These are phyloP conservation scores for Bodo saltans DNA, from an alignment of 78 protist genomes.

Conservation along the genomic window DNA sequence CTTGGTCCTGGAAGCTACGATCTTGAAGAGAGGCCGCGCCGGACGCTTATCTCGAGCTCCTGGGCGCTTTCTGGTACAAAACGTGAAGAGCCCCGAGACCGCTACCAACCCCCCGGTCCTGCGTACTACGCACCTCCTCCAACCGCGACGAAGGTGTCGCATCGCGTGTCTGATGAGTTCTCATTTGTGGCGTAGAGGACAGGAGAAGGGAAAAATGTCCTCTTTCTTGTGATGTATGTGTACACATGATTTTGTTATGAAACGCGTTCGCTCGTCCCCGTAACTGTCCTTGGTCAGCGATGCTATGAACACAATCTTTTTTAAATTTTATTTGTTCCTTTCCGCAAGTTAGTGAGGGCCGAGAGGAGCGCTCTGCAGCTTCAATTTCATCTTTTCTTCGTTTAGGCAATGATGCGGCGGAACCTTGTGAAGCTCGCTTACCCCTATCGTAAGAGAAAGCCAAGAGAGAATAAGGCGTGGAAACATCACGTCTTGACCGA, in stretches of 20 bases:
- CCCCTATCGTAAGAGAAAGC: neutral
- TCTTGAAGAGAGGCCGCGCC: neutral
- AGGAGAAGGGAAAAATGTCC: neutral
- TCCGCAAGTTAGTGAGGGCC: too few species aligned
- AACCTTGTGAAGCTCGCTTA: neutral
- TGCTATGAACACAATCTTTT: too few species aligned
- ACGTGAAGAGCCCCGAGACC: neutral
- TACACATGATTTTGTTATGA: too few species aligned
- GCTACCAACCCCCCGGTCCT: neutral
- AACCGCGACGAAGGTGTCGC: neutral
- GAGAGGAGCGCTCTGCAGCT: too few species aligned
- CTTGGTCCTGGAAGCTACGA: constrained; percentile 22
- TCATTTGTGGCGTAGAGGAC: too few species aligned
- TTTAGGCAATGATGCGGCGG: neutral
- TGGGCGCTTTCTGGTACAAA: constrained; percentile 1
- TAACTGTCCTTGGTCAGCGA: too few species aligned
- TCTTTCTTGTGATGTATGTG: neutral
- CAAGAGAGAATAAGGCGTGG: neutral
- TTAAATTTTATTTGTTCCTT: too few species aligned
- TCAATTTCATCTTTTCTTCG: too few species aligned
- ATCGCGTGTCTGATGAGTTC: neutral
- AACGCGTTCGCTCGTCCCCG: too few species aligned
- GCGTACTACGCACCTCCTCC: neutral
- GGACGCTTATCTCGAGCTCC: neutral
- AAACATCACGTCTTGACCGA: neutral